Evolutionary conservation across 495 filamentous ascomycete genomes (phyloP).

Genomic region (Xylaria castorea): DNA sequence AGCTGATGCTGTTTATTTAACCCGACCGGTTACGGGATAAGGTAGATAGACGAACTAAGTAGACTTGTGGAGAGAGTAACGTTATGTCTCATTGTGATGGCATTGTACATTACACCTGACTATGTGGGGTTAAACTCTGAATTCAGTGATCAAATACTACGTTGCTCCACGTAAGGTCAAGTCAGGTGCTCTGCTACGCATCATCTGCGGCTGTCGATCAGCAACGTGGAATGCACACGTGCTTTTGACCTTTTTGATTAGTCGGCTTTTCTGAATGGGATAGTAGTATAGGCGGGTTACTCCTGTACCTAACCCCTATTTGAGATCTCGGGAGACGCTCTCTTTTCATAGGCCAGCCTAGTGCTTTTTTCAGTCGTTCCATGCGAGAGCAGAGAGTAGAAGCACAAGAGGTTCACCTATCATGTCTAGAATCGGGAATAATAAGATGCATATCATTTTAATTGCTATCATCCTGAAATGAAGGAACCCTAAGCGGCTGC

Average conservation of each 20-base stretch:
- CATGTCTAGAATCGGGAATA: neutral
- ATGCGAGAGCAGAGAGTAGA: neutral
- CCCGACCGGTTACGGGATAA: neutral
- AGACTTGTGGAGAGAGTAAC: neutral
- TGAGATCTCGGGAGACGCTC: neutral
- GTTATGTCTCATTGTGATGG: neutral
- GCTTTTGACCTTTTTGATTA: neutral
- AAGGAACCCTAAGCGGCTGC: no score
- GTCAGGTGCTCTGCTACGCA: neutral
- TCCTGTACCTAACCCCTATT: neutral
- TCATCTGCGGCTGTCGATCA: neutral
- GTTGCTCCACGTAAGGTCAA: conserved; percentile 8
- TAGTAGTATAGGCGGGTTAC: neutral
- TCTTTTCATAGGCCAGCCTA: neutral
- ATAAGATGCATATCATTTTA: neutral
- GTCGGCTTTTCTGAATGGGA: neutral
- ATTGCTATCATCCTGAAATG: conserved; percentile 5
- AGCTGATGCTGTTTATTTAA: neutral
- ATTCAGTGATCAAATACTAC: conserved; percentile 4
- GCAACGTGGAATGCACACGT: neutral
- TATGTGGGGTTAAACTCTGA: neutral
- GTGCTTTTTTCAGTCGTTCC: neutral
- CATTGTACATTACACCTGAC: neutral
- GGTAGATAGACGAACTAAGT: neutral
- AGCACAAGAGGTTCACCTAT: neutral